phyloP scores from a whole-genome alignment of 257 asterid genomes.

The Avicennia marina region DNA sequence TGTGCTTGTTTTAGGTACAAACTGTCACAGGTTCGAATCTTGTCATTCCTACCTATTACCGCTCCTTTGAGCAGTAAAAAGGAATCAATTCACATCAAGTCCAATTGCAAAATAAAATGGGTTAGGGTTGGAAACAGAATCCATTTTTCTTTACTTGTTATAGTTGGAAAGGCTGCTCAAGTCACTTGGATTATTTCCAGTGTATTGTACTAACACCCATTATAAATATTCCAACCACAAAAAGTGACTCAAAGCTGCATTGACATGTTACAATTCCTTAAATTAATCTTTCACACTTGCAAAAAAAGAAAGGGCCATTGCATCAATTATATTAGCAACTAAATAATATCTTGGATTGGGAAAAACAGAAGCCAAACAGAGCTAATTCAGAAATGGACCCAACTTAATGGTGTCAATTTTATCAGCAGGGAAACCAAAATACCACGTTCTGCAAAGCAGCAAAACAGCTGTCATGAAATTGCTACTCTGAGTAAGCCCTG shows the following conservation, averaged over 20 bases:
- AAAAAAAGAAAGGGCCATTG: background rate
- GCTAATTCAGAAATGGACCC: background rate
- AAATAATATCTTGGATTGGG: background rate
- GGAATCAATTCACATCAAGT: too few relatives aligned
- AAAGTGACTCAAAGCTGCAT: background rate
- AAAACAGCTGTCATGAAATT: background rate
- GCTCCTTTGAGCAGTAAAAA: too few relatives aligned
- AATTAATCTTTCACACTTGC: background rate
- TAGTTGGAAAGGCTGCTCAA: background rate
- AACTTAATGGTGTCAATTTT: too few relatives aligned
- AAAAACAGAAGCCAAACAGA: too few relatives aligned
- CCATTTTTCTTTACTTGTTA: too few relatives aligned
- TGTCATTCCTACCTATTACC: too few relatives aligned
- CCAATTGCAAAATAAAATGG: too few relatives aligned
- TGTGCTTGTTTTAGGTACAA: too few relatives aligned
- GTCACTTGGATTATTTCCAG: background rate
- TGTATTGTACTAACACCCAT: background rate
- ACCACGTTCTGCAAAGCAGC: background rate
- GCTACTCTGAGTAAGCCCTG: background rate
- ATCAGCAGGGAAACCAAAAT: background rate
- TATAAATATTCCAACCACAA: background rate
- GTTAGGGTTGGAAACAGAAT: too few relatives aligned
- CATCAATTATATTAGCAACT: conserved; percentile 1
- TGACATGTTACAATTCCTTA: background rate
- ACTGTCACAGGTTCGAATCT: too few relatives aligned